These are phyloP conservation scores for Tetrapisispora pingtungensis DNA, from an alignment of 805 yeast species.

Conservation along the genomic window DNA sequence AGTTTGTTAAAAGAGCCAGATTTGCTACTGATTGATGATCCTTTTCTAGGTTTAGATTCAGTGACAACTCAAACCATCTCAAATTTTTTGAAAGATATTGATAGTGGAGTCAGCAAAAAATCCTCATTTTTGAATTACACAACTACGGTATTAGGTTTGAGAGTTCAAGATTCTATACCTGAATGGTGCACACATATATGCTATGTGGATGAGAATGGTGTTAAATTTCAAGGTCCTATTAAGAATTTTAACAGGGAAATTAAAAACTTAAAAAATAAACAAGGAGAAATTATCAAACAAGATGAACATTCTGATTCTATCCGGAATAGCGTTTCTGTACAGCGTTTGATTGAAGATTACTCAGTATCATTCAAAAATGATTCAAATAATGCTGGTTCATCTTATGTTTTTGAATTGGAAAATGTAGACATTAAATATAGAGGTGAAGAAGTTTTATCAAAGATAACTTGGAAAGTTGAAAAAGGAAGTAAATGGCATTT, in stretches of 20 bases:
- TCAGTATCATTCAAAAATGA: not conserved
- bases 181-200: constrained; percentile 70
- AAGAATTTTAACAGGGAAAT: constrained; percentile 18
- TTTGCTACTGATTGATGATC: constrained; percentile 74
- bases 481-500: constrained; percentile 82
- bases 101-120: constrained; percentile 6
- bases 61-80: constrained; percentile 53
- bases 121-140: constrained; percentile 2
- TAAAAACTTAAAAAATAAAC: constrained; percentile 6
- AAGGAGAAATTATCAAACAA: not conserved
- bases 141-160: constrained; percentile 62
- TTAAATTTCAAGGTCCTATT: constrained; percentile 40
- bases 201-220: constrained; percentile 42
- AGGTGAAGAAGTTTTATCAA: constrained; percentile 46
- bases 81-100: constrained; percentile 16
- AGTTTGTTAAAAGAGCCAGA: constrained; percentile 57
- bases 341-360: constrained; percentile 18
- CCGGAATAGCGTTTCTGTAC: constrained; percentile 4
- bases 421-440: constrained; percentile 58
- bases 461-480: constrained; percentile 56
- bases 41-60: constrained; percentile 86
- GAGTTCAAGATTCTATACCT: constrained; percentile 70
- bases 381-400: constrained; percentile 6
- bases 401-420: constrained; percentile 40
- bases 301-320: not conserved